Evolutionary conservation across 2,329 filamentous ascomycete species (phyloP), one percentile per base, ranked within the genome.

Genomic region (Madurella mycetomatis): DNA sequence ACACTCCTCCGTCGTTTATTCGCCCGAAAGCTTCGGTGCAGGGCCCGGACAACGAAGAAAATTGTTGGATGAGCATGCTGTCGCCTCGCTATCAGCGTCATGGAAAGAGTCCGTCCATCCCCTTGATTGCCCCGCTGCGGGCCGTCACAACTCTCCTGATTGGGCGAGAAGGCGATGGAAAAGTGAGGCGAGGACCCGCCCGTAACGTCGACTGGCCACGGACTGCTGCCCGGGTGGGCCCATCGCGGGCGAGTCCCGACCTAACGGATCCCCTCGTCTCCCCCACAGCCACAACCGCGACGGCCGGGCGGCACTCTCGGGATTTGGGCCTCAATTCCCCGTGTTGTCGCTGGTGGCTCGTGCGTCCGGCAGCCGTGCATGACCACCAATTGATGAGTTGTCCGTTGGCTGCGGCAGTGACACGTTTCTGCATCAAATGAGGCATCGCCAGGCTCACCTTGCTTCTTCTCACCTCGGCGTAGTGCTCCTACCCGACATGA

Each of bases 141-240:
- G 57, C 53, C 47, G 16, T 60, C 58, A 61, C 57, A 52, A 45
- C 15, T 5, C n/a, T 25, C 31, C 7, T 55, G 53, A 63, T 64
- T 64, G 62, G 62, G 37, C 31, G 41, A 25, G n/a, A 16, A 12
- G 40, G 18, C 25, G 17, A 4, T 34, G 13, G n/a, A 56, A 60
- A 62, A 64, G 61, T 62, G 61, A 64, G 62, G 62, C 61, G 59
- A 50, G 37, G 30, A 25, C 47, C 31, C 44, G 49, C 43, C 31
- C 34, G 40, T 31, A 9, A 31, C 18, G 16, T 47, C 44, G 57
- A 63, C 50, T 63, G 61, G 61, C 40, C 54, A 59, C 34, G 52
- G 57, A 58, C 47, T 8, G 41, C 51, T 55, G 43, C 54, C 44
- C 32, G 45, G 41, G 56, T 48, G 53, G 55, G 40, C 32, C 48